Base-by-base conservation (phyloP, 768 basidiomycete genomes). In the Lactifluus volemus region DNA sequence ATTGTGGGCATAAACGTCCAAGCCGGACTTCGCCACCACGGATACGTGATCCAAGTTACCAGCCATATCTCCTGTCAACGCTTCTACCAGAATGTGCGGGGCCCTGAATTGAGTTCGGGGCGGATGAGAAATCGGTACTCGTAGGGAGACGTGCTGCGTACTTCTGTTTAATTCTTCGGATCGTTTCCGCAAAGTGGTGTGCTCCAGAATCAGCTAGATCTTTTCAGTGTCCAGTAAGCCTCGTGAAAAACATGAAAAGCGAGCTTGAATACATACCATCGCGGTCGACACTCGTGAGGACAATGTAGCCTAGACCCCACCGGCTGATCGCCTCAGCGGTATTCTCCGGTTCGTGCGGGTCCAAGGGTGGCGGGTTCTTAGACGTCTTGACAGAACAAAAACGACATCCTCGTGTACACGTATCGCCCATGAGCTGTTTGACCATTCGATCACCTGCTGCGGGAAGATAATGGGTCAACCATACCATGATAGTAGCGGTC, bases 371-470 rank as follows among this genome's bases (percentile, higher is more conserved):
- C 9, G 97, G 97, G 0, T 84, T 71, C 54, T 82, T 79, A 3
- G 93, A 93, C 0, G 97, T 99, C 77, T 97, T 97, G 53, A 99
- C 92, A 9, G 95, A 90, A 69, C 97, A 99, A 70, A 99, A 99
- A 57, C 95, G 81, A 74, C 97, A 99, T 2, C 94, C 97, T 69
- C 97, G 85, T 39, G 97, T 99, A 70, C 97, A 99, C 14, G 93
- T 97, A 75, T 98, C 96, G 9, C 97, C 97, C 97, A 99, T 98
- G 14, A 99, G 77, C 95, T 98, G 65, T 8, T 51, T 30, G 32
- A 60, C 7, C 19, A 12, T 51, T 48, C 38, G 5, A 49, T 29
- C 50, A 44, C 32, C 42, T 14, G 32, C 19, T 34, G 14, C 14
- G 5, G 10, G 15, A 4, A 36, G 49, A 8, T n/a, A 49, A 38